Percentiles rank a stretch among this genome's conserved stretches.
These are phyloP conservation scores for Teratosphaeria pseudoeucalypti DNA, from an alignment of 2,329 filamentous ascomycete genomes.

Conservation along the genomic window DNA sequence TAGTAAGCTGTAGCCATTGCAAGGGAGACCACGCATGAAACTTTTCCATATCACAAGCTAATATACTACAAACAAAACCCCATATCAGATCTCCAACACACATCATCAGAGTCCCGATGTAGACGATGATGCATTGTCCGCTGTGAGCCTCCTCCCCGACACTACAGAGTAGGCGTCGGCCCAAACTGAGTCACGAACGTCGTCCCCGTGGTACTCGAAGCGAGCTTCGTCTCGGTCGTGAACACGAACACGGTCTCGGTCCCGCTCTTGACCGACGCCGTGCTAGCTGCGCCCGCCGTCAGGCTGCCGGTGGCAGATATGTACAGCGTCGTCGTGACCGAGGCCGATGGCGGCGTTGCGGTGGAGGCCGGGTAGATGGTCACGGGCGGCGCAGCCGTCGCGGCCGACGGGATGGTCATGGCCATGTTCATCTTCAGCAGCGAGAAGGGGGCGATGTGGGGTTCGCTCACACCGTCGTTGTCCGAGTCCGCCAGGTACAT, in stretches of 20 bases:
- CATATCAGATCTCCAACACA: no score
- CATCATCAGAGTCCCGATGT: no score
- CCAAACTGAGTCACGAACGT: background rate
- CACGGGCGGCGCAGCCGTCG: no score
- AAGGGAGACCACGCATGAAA: background rate
- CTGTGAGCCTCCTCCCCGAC: background rate
- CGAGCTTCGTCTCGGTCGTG: background rate
- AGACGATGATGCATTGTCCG: no score
- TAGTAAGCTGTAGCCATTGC: background rate
- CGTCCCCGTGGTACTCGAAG: background rate
- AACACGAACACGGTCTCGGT: background rate
- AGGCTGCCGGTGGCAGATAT: background rate
- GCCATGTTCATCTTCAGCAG: no score
- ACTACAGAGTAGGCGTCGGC: background rate
- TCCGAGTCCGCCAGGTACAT: no score
- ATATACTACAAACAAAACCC: background rate
- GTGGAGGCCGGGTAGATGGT: background rate
- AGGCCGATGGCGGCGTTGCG: background rate
- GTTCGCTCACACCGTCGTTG: no score
- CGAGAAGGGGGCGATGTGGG: no score
- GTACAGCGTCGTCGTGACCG: background rate
- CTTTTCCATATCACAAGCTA: background rate
- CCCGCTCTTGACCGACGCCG: background rate
- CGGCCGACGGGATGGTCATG: no score
- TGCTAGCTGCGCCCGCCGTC: background rate